Percentiles rank a stretch among this genome's conserved stretches.
Conservation (phyloP, 2,329 filamentous ascomycete species). For the Botryotinia convoluta region DNA sequence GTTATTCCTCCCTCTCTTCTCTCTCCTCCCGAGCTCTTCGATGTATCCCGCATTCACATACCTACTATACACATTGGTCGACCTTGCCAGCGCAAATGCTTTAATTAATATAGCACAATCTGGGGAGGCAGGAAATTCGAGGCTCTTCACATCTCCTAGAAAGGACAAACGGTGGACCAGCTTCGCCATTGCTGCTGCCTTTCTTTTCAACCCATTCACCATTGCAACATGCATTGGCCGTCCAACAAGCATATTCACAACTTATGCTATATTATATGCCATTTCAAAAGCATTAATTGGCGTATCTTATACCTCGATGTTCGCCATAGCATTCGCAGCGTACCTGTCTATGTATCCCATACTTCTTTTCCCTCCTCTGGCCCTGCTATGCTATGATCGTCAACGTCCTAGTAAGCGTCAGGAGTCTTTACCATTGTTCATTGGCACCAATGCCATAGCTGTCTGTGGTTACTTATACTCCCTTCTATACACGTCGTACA, state of each 20-base stretch:
- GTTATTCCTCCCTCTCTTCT: constrained; percentile 86
- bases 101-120: constrained; percentile 78
- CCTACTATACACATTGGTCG: constrained; percentile 75
- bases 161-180: constrained; percentile 73
- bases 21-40: constrained; percentile 71
- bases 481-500: constrained; percentile 68
- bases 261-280: constrained; percentile 80
- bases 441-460: constrained; percentile 50
- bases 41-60: constrained; percentile 70
- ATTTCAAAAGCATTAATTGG: constrained; percentile 77
- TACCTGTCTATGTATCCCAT: constrained; percentile 92
- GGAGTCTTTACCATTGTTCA: constrained; percentile 49
- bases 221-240: constrained; percentile 87
- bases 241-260: constrained; percentile 85
- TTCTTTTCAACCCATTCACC: constrained; percentile 92
- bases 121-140: constrained; percentile 71
- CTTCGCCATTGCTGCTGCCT: constrained; percentile 76
- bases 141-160: constrained; percentile 74
- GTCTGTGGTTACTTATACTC: constrained; percentile 55
- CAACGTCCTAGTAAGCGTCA: constrained; percentile 33
- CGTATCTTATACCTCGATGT: constrained; percentile 70
- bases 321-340: constrained; percentile 80
- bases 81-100: constrained; percentile 78
- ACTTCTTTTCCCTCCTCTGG: constrained; percentile 78
- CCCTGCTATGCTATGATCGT: constrained; percentile 76